phyloP scores from a whole-genome alignment of 1,284 basidiomycete species.

The Marasmius sp. region DNA sequence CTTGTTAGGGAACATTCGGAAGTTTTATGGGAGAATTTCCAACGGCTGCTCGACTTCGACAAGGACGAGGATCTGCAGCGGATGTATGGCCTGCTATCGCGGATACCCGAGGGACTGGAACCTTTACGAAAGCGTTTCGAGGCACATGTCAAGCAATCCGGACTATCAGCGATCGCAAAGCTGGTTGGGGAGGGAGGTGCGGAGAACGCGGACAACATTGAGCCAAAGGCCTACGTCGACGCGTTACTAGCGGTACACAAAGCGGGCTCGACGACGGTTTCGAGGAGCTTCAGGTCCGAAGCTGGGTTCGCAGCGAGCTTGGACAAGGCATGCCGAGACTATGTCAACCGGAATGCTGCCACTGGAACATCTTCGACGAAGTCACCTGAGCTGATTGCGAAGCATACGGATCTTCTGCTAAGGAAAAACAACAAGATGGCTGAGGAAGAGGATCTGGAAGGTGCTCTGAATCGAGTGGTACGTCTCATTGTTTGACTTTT shows the following conservation, averaged over 20 bases:
- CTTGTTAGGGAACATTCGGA: conserved; percentile 89
- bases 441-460: conserved; percentile 89
- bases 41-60: conserved; percentile 88
- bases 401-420: conserved; percentile 89
- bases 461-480: conserved; percentile 89
- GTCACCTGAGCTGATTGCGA: conserved; percentile 93
- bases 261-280: conserved; percentile 91
- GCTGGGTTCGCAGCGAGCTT: conserved; percentile 94
- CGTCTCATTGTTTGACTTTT: conserved; percentile 26
- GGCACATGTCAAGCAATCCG: conserved; percentile 90
- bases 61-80: conserved; percentile 92
- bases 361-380: conserved; percentile 83
- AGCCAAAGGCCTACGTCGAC: conserved; percentile 94
- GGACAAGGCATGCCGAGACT: conserved; percentile 95
- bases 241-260: conserved; percentile 89
- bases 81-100: conserved; percentile 92
- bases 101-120: conserved; percentile 90
- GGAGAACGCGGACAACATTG: conserved; percentile 46
- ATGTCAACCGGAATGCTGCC: conserved; percentile 93
- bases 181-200: conserved; percentile 67
- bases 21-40: conserved; percentile 95
- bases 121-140: conserved; percentile 93
- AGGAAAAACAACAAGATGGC: conserved; percentile 96
- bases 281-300: conserved; percentile 90
- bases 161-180: conserved; percentile 83